These are phyloP conservation scores for Bruguiera sexangula DNA, from an alignment of 345 rosid species.

Conservation along the genomic window DNA sequence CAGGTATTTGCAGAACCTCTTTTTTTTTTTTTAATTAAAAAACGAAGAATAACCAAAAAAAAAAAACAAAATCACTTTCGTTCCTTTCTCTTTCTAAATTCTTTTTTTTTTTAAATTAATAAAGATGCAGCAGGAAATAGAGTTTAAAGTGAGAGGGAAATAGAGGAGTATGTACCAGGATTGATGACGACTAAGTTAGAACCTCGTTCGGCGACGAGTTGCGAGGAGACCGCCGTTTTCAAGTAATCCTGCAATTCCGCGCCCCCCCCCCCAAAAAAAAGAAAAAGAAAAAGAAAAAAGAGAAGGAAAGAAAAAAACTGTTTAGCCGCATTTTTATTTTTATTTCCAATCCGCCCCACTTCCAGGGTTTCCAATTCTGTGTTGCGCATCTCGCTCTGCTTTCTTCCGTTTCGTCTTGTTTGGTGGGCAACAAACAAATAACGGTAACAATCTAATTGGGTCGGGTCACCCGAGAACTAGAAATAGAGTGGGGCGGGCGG, in stretches of 20 bases:
- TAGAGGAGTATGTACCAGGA: constrained; percentile 40
- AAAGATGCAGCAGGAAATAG: neutral
- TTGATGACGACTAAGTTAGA: constrained; percentile 79
- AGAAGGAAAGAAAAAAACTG: no score
- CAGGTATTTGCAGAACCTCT: constrained; percentile 52
- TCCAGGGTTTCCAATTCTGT: no score
- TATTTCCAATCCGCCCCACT: no score
- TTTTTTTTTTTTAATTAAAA: neutral
- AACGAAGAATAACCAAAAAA: neutral
- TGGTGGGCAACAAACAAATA: no score
- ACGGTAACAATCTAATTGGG: no score
- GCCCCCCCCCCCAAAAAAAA: no score
- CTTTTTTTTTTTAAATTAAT: no score
- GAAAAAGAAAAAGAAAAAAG: no score
- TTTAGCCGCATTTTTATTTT: constrained; percentile 13
- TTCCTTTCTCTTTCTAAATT: no score
- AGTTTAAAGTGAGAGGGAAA: neutral
- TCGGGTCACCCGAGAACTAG: no score
- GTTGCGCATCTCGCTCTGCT: neutral
- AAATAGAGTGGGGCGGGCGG: no score
- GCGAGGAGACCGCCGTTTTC: constrained; percentile 86
- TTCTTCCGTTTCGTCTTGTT: neutral
- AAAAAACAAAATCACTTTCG: no score
- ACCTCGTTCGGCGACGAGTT: constrained; percentile 80
- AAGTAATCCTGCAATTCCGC: constrained; percentile 52